phyloP scores from a whole-genome alignment of 2,329 filamentous ascomycete species.

The Talaromyces rugulosus region DNA sequence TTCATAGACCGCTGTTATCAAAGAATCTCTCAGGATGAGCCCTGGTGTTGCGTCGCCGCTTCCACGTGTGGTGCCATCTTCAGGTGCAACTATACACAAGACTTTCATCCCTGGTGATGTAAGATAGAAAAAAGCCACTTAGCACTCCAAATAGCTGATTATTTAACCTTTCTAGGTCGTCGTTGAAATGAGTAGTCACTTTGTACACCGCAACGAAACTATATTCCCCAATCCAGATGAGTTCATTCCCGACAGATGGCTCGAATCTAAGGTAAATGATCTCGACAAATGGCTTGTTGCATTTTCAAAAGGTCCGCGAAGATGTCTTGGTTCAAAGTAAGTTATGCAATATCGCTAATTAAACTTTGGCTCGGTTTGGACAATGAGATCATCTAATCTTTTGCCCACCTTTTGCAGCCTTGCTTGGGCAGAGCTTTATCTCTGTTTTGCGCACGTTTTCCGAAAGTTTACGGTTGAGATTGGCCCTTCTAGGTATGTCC shows the following conservation, averaged over 20 bases:
- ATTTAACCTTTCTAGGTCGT: constrained; percentile 17
- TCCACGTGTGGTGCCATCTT: constrained; percentile 22
- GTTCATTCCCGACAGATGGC: constrained; percentile 42
- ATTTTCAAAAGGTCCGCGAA: constrained; percentile 42
- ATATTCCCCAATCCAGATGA: constrained; percentile 32
- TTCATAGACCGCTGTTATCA: constrained; percentile 32
- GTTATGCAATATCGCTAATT: neutral
- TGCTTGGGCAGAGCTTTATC: constrained; percentile 12
- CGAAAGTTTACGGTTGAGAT: constrained; percentile 6
- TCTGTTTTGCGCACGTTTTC: constrained; percentile 9
- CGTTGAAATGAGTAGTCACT: constrained; percentile 22
- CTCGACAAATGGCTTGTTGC: constrained; percentile 36
- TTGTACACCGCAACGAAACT: constrained; percentile 21
- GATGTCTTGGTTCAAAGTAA: constrained; percentile 33
- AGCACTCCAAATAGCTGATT: neutral
- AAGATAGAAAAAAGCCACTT: constrained; percentile 10
- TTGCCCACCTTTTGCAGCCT: neutral
- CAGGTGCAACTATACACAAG: constrained; percentile 19
- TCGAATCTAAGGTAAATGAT: constrained; percentile 23
- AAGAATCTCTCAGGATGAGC: constrained; percentile 35
- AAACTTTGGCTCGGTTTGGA: neutral
- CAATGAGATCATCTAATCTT: neutral
- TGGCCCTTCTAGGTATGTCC: constrained; percentile 5
- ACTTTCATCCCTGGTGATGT: constrained; percentile 20
- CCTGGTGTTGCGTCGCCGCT: constrained; percentile 24